Evolutionary conservation across 2,329 filamentous ascomycete species (phyloP).

Genomic region (Claviceps fusiformis): DNA sequence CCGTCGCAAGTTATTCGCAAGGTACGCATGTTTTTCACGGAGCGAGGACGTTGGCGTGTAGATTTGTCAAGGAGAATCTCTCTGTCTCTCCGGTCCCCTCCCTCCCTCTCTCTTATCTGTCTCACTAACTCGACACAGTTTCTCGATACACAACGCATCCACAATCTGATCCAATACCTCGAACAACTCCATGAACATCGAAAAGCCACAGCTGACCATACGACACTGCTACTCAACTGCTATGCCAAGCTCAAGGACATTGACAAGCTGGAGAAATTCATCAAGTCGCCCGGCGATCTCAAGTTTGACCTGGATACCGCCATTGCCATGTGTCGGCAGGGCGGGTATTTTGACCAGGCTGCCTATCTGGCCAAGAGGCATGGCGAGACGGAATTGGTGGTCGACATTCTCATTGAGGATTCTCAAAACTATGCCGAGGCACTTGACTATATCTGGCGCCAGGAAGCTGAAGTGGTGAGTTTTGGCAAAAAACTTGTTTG

Average conservation of each 20-base stretch:
- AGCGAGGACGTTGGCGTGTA: background rate
- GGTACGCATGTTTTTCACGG: conserved; percentile 26
- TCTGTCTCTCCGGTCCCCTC: no score
- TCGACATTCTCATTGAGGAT: conserved; percentile 92
- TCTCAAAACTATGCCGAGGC: conserved; percentile 83
- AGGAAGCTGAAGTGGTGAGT: conserved; percentile 64
- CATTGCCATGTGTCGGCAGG: conserved; percentile 93
- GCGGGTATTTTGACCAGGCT: conserved; percentile 92
- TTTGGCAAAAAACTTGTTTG: no score
- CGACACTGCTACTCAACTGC: conserved; percentile 86
- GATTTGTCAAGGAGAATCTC: no score
- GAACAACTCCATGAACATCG: conserved; percentile 93
- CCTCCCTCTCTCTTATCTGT: no score
- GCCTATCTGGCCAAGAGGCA: conserved; percentile 92
- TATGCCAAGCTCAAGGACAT: conserved; percentile 98
- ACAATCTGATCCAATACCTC: conserved; percentile 92
- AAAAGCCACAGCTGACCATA: conserved; percentile 88
- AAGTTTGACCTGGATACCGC: conserved; percentile 97
- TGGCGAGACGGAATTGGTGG: conserved; percentile 81
- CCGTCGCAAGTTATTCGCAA: conserved; percentile 94
- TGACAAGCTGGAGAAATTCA: conserved; percentile 89
- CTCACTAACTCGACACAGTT: no score
- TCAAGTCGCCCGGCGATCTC: conserved; percentile 84
- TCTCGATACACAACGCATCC: conserved; percentile 90
- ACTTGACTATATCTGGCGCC: conserved; percentile 77